phyloP scores from a whole-genome alignment of 148 eudicot species.

The Amaranthus hypochondriacus region DNA sequence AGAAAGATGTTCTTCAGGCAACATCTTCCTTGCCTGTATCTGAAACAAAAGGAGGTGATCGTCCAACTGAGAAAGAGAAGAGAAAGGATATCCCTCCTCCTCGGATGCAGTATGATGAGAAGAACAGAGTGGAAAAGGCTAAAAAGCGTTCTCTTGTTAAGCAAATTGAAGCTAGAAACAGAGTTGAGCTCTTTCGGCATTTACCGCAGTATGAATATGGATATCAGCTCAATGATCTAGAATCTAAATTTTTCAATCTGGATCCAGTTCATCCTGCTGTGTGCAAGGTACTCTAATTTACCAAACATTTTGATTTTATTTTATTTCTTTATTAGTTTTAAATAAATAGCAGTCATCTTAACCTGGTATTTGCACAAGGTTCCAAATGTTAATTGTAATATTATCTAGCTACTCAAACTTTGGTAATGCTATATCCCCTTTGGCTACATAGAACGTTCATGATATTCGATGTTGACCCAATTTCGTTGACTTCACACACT shows the following conservation, averaged over 20 bases:
- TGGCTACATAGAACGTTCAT: no score
- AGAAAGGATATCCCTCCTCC: constrained; percentile 77
- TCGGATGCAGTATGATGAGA: constrained; percentile 90
- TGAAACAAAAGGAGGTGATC: constrained; percentile 62
- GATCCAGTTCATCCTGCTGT: constrained; percentile 83
- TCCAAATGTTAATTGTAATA: background rate
- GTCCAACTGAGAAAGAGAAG: constrained; percentile 65
- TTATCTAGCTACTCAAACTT: background rate
- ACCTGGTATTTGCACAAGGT: background rate
- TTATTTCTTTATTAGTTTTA: background rate
- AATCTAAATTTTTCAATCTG: constrained; percentile 59
- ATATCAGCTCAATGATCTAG: constrained; percentile 62
- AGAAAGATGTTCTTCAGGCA: constrained; percentile 37
- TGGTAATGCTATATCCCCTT: no score
- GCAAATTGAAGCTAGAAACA: constrained; percentile 71
- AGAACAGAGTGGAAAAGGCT: constrained; percentile 75
- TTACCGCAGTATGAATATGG: constrained; percentile 91
- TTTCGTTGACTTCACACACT: no score
- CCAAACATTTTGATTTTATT: background rate
- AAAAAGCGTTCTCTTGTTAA: constrained; percentile 68
- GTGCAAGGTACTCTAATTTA: constrained; percentile 54
- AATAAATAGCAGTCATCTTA: background rate
- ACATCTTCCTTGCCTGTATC: constrained; percentile 41
- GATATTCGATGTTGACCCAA: no score
- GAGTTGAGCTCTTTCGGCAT: constrained; percentile 81